phyloP scores from a whole-genome alignment of 2,329 filamentous ascomycete genomes.

The Cyanodermella asteris region DNA sequence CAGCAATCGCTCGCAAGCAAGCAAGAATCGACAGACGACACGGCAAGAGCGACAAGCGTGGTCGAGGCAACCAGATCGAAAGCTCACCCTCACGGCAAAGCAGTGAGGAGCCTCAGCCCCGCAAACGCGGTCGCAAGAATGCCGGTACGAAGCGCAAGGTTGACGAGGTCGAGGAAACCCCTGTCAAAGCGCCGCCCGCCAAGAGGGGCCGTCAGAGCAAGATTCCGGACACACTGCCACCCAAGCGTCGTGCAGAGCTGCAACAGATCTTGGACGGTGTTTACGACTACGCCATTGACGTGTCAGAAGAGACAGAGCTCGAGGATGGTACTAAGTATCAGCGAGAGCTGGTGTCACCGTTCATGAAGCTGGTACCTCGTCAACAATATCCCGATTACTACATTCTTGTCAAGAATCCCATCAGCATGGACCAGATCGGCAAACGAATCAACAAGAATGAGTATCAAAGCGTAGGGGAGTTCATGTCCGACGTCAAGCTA shows the following conservation, averaged over 20 bases:
- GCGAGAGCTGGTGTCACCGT: slow-evolving; percentile 68
- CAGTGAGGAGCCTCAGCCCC: slow-evolving; percentile 57
- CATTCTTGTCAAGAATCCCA: slow-evolving; percentile 72
- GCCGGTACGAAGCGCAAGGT: slow-evolving; percentile 72
- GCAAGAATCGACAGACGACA: slow-evolving; percentile 64
- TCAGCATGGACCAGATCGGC: slow-evolving; percentile 89
- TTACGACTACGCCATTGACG: slow-evolving; percentile 58
- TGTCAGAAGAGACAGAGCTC: slow-evolving; percentile 52
- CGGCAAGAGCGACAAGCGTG: slow-evolving; percentile 48
- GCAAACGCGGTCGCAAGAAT: slow-evolving; percentile 64
- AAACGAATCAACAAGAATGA: slow-evolving; percentile 92
- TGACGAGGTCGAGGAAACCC: slow-evolving; percentile 52
- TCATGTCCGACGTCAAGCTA: slow-evolving; percentile 61
- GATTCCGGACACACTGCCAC: slow-evolving; percentile 40
- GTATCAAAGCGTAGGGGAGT: slow-evolving; percentile 59
- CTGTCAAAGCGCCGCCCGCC: slow-evolving; percentile 51
- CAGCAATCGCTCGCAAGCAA: slow-evolving; percentile 74
- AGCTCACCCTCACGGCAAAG: slow-evolving; percentile 68
- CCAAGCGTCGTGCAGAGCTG: slow-evolving; percentile 51
- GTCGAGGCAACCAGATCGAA: slow-evolving; percentile 25
- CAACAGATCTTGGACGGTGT: slow-evolving; percentile 59
- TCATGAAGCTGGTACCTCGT: slow-evolving; percentile 76
- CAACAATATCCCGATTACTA: slow-evolving; percentile 90
- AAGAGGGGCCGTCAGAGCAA: slow-evolving; percentile 47
- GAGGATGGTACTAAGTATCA: slow-evolving; percentile 28